These are phyloP conservation scores for Crithidia expoeki DNA, from an alignment of 208 protist genomes.

Conservation along the genomic window DNA sequence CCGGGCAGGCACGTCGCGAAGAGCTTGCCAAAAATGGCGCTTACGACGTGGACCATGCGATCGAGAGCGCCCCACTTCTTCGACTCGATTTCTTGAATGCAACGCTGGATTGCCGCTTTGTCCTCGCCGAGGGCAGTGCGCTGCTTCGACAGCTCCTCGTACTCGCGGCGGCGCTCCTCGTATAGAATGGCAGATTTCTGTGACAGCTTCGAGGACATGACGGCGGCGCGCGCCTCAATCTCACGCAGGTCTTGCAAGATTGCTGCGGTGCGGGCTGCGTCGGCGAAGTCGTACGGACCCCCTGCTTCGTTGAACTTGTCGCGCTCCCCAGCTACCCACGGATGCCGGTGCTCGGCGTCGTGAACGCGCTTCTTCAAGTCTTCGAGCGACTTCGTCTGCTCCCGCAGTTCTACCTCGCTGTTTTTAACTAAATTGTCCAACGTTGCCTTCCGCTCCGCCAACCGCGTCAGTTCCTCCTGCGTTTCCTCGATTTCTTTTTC, in stretches of 20 bases:
- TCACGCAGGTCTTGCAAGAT: constrained; percentile 79
- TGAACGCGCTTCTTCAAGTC: constrained; percentile 51
- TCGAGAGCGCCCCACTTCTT: constrained; percentile 98
- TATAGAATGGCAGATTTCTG: constrained; percentile 95
- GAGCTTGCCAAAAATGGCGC: constrained; percentile 97
- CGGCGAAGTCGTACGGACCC: constrained; percentile 71
- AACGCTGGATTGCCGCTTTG: constrained; percentile 95
- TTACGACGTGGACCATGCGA: constrained; percentile 96
- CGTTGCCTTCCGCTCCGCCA: constrained; percentile 58
- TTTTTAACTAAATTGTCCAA: constrained; percentile 79
- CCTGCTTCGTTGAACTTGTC: constrained; percentile 48
- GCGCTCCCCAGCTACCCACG: constrained; percentile 57
- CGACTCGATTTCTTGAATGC: constrained; percentile 97
- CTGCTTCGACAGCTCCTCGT: constrained; percentile 96
- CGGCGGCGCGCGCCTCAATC: constrained; percentile 68
- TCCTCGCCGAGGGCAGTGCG: constrained; percentile 93
- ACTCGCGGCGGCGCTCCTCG: constrained; percentile 96
- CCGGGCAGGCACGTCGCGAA: constrained; percentile 98
- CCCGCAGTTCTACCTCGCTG: constrained; percentile 77
- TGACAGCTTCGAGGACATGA: constrained; percentile 87
- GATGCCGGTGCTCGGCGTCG: constrained; percentile 69
- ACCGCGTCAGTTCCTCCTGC: constrained; percentile 69
- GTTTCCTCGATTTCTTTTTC: constrained; percentile 84
- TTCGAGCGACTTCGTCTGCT: constrained; percentile 51
- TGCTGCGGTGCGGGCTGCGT: constrained; percentile 55